A percentile compares a stretch with the other conserved stretches of the same genome.
Conservation (phyloP, 2,329 filamentous ascomycete genomes). For the Paracoccidioides brasiliensis region DNA sequence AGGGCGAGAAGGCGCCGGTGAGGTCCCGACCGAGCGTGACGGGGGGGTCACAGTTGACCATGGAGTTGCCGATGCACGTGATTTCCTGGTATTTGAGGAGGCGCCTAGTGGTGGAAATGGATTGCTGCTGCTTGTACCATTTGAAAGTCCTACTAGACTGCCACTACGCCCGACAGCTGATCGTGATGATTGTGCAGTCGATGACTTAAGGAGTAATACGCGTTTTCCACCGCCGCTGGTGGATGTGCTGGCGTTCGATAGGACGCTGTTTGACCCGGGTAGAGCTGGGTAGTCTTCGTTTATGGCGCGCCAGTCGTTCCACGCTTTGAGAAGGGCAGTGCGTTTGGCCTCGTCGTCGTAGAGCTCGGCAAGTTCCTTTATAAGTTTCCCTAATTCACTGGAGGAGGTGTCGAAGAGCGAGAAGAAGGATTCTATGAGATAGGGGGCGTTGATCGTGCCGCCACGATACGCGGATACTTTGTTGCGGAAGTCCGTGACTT, state of each 20-base stretch:
- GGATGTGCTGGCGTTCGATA: conserved; percentile 43
- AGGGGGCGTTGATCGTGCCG: conserved; percentile 54
- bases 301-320: conserved; percentile 91
- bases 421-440: conserved; percentile 79
- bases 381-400: conserved; percentile 69
- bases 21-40: not conserved
- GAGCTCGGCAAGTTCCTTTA: conserved; percentile 83
- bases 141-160: conserved; percentile 26
- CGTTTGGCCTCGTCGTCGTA: conserved; percentile 73
- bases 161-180: conserved; percentile 49
- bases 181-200: conserved; percentile 53
- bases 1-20: conserved; percentile 8
- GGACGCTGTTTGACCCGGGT: conserved; percentile 58
- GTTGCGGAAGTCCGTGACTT: conserved; percentile 63
- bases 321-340: conserved; percentile 62
- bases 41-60: conserved; percentile 6
- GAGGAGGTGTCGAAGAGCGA: conserved; percentile 71
- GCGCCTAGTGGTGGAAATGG: conserved; percentile 32
- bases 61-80: not conserved
- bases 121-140: conserved; percentile 17
- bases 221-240: conserved; percentile 46
- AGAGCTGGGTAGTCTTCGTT: conserved; percentile 91
- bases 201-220: conserved; percentile 55
- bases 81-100: conserved; percentile 13
- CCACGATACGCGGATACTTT: conserved; percentile 68